Evolutionary conservation across 345 rosid species (phyloP), one percentile per base, ranked within the genome.

Genomic region (Microthlaspi erraticum): DNA sequence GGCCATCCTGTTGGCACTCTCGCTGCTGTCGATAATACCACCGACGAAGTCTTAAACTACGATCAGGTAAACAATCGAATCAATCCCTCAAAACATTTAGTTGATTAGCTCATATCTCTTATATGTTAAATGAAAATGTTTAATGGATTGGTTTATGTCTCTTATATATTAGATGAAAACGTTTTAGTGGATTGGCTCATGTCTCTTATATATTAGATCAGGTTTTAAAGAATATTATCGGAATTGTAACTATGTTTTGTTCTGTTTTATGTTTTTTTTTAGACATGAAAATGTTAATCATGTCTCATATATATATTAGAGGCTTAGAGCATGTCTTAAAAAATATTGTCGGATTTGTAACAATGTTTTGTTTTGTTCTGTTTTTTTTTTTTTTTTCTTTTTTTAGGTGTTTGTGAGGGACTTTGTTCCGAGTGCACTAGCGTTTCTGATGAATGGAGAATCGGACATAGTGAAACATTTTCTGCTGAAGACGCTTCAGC

Each of bases 41-140:
- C 98, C 0, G 97, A 93, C 59, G 98, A 93, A 78, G 96, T 91
- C 60, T 77, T 93, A 76, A 93, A 93, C 83, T 93, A 93, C 59
- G 98, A 93, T 80, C 98, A 93, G 97, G 98, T 93, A 54, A 66
- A 66, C 51, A 39, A 14, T 14, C 45, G 14, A 16, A 10, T 2
- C 2, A 26, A 26, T 16, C 5, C 8, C 10, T 45, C 32, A 13
- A 18, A 14, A 14, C 2, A 16, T 61, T 61, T 31, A 23, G 54
- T 48, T 1, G 23, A 55, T 32, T 58, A 14, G 23, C 45, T 58
- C 41, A 20, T 19, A 18, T 1, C 16, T 38, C 8, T 37, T 59
- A 31, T 53, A 53, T 23, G 8, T 29, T 20, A 23, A 16, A 16
- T 16, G 5, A 23, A 23, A 23, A 23, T 4, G 3, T 26, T 26